Conservation (phyloP, 345 rosid genomes). For the Brassica juncea region DNA sequence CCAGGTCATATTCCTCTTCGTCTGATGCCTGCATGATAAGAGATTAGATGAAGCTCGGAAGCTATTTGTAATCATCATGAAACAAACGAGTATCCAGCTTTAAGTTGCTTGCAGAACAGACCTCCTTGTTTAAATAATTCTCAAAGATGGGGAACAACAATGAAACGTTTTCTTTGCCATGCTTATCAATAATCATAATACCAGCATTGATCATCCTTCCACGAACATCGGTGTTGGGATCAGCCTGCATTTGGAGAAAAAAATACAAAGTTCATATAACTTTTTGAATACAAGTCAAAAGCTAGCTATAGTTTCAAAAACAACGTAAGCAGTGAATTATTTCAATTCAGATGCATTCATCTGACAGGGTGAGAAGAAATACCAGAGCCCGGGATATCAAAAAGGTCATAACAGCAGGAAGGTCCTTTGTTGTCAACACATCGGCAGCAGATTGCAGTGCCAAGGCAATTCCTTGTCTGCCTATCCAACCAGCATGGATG, state of each 20-base stretch:
- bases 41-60: conserved; percentile 22
- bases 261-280: background rate
- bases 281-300: background rate
- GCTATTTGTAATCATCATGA: background rate
- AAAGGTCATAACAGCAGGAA: conserved; percentile 95
- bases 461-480: conserved; percentile 92
- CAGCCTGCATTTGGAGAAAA: conserved; percentile 65
- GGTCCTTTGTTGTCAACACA: conserved; percentile 88
- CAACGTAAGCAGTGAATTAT: conserved; percentile 1
- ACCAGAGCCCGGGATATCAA: conserved; percentile 96
- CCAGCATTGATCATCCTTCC: conserved; percentile 99
- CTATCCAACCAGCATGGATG: conserved; percentile 87
- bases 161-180: conserved; percentile 86
- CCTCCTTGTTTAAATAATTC: conserved; percentile 93
- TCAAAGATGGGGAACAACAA: conserved; percentile 94
- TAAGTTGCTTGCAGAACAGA: conserved; percentile 36
- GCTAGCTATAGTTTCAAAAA: conserved; percentile 6
- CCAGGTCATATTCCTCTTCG: conserved; percentile 91
- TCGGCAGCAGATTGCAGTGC: conserved; percentile 92
- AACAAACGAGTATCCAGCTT: conserved; percentile 9
- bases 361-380: conserved; percentile 33
- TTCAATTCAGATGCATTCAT: conserved; percentile 18
- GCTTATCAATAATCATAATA: conserved; percentile 87
- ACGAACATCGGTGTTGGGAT: conserved; percentile 94
- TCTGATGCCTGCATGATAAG: conserved; percentile 68